Base-by-base conservation (phyloP, 768 basidiomycete genomes). In the Lyophyllum shimeji region DNA sequence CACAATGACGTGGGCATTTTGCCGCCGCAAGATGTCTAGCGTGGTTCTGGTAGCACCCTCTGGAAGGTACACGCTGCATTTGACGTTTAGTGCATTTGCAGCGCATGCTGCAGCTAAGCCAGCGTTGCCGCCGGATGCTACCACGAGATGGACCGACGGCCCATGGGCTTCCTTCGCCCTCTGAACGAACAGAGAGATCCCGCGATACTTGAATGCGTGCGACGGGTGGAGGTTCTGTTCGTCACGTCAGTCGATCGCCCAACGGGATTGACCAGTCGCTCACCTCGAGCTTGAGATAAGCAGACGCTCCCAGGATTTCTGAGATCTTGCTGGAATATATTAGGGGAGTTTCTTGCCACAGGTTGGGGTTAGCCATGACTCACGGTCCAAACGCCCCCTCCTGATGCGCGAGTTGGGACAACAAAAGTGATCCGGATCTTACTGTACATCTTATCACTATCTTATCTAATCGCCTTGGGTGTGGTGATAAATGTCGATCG, bases 81-180 rank as follows among this genome's bases (percentile, higher is more conserved):
- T 74, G 42, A 89, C 71, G 6, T 71, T 70, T 21, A 90, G 74
- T 18, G 64, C 70, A 25, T 78, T 73, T 8, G 89, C 82, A 20
- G 84, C 85, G 58, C 81, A 79, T 15, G 89, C 89, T 0, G 82
- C 80, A 12, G 88, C 90, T 13, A 90, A 72, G 1, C 84, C 89
- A n/a, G 87, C 90, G 64, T 92, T 91, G n/a, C 90, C 90, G 4
- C 86, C 81, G 0, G 90, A 92, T 0, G 90, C 88, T 49, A 85
- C 82, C 42, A 90, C 73, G 42, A 85, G 72, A 66, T 89, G 90
- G 5, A 84, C 74, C 25, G 67, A 64, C 12, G 76, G 65, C 0
- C 90, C 89, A 50, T 81, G 74, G 18, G 65, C 70, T 55, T 76
- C 72, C 51, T 77, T 76, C 18, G 79, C 80, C 27, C 76, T 72